A percentile compares a stretch with the other conserved stretches of the same genome.
These are phyloP conservation scores for Aegilops umbellulata DNA, from an alignment of 176 grass and related monocot species.

Conservation along the genomic window DNA sequence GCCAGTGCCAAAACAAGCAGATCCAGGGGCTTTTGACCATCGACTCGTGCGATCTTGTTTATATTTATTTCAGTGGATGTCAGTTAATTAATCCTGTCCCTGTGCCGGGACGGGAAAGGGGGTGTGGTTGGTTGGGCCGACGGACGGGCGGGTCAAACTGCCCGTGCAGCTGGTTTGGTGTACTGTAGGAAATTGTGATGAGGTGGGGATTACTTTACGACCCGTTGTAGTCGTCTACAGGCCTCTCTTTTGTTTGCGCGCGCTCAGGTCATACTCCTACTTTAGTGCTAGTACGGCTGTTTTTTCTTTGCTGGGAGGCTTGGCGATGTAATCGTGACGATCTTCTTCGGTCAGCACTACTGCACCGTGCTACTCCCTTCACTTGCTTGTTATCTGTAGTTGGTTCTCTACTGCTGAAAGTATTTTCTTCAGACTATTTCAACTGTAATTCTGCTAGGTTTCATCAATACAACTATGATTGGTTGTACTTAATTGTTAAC, in stretches of 20 bases:
- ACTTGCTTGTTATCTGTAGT: too few relatives aligned
- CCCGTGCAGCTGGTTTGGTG: slow-evolving; percentile 18
- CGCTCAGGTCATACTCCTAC: slow-evolving; percentile 1
- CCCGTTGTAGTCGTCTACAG: neutral
- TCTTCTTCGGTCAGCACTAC: slow-evolving; percentile 30
- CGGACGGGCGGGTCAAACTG: slow-evolving; percentile 34
- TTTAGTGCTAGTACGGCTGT: neutral
- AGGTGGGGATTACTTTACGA: slow-evolving; percentile 18
- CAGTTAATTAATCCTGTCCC: neutral
- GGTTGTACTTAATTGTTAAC: too few relatives aligned
- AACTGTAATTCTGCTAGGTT: too few relatives aligned
- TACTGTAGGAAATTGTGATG: neutral
- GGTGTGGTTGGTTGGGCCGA: neutral
- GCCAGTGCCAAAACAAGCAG: neutral
- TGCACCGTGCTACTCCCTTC: slow-evolving; percentile 18
- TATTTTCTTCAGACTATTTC: neutral
- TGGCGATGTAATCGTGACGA: slow-evolving; percentile 22
- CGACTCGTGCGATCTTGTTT: neutral
- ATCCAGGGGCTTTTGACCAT: slow-evolving; percentile 36
- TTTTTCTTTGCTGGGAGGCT: neutral
- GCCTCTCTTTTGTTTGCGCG: slow-evolving; percentile 9
- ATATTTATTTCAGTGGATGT: neutral
- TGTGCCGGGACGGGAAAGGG: neutral
- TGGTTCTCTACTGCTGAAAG: too few relatives aligned
- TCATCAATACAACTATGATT: too few relatives aligned